A percentile compares a stretch with the other conserved stretches of the same genome.
Evolutionary conservation across 495 filamentous ascomycete species (phyloP).

Genomic region (Aspergillus egyptiacus): DNA sequence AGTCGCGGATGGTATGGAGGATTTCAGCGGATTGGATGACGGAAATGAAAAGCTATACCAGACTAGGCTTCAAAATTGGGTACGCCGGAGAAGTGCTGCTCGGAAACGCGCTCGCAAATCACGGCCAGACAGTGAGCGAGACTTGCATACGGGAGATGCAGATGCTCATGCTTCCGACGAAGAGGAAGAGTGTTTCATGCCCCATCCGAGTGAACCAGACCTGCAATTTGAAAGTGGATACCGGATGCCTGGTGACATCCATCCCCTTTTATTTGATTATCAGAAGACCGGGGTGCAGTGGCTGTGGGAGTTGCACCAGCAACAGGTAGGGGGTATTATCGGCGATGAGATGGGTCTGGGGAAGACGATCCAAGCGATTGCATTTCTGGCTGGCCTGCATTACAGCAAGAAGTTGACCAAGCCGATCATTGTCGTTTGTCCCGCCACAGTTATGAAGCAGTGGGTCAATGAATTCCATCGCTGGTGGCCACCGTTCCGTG

Average conservation of each 20-base stretch:
- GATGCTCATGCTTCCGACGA: constrained; percentile 2
- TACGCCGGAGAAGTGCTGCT: constrained; percentile 58
- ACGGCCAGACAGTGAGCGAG: constrained; percentile 7
- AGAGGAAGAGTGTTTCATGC: constrained; percentile 72
- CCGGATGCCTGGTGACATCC: constrained; percentile 84
- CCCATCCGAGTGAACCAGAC: constrained; percentile 74
- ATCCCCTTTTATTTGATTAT: constrained; percentile 85
- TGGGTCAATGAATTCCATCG: constrained; percentile 98
- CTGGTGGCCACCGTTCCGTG: constrained; percentile 94
- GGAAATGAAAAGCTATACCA: constrained; percentile 85
- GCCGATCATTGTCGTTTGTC: constrained; percentile 83
- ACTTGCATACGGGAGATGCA: constrained; percentile 21
- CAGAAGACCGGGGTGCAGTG: constrained; percentile 94
- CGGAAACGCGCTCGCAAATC: constrained; percentile 41
- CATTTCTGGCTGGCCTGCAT: constrained; percentile 84
- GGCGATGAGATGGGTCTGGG: constrained; percentile 98
- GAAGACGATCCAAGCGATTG: constrained; percentile 91
- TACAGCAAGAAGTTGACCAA: constrained; percentile 78
- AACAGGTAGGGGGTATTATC: constrained; percentile 87
- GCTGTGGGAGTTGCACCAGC: constrained; percentile 88
- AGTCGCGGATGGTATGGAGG: constrained; percentile 49
- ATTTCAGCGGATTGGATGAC: constrained; percentile 77
- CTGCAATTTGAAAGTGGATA: constrained; percentile 66
- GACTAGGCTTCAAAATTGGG: constrained; percentile 68
- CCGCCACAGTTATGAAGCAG: constrained; percentile 89